Conservation (phyloP, 352 stramenopile species). For the Elongisporangium senticosum region DNA sequence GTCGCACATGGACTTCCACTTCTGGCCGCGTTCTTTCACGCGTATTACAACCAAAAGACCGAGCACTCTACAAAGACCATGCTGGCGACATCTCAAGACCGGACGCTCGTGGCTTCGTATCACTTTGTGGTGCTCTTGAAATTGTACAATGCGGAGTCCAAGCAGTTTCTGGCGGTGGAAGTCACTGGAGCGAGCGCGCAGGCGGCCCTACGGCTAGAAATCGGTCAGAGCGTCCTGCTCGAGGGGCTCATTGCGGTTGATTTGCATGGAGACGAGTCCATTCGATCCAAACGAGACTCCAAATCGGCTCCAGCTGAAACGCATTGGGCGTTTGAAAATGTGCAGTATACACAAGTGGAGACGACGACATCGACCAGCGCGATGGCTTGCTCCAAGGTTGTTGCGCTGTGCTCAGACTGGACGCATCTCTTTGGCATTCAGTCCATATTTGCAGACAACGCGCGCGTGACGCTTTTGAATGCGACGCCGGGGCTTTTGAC, state of each 20-base stretch:
- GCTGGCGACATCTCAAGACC: slow-evolving; percentile 20
- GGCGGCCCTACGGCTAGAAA: slow-evolving; percentile 29
- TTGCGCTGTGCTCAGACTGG: slow-evolving; percentile 64
- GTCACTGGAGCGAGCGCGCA: slow-evolving; percentile 43
- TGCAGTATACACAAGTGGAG: slow-evolving; percentile 12
- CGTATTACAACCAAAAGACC: slow-evolving; percentile 63
- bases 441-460: slow-evolving; percentile 35
- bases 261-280: slow-evolving; percentile 14
- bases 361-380: slow-evolving; percentile 1
- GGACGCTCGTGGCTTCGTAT: slow-evolving; percentile 54
- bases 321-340: slow-evolving; percentile 34
- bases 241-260: slow-evolving; percentile 52
- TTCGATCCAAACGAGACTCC: slow-evolving; percentile 6
- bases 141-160: slow-evolving; percentile 42
- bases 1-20: slow-evolving; percentile 58
- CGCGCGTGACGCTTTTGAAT: slow-evolving; percentile 42
- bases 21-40: slow-evolving; percentile 61
- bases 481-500: slow-evolving; percentile 35
- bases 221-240: slow-evolving; percentile 47
- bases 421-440: slow-evolving; percentile 55
- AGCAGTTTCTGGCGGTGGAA: slow-evolving; percentile 37
- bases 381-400: slow-evolving; percentile 15
- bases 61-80: slow-evolving; percentile 17
- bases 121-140: slow-evolving; percentile 56
- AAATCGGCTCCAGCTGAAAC: slow-evolving; percentile 3